phyloP scores from a whole-genome alignment of 2,329 filamentous ascomycete species.

The Claviceps africana region DNA sequence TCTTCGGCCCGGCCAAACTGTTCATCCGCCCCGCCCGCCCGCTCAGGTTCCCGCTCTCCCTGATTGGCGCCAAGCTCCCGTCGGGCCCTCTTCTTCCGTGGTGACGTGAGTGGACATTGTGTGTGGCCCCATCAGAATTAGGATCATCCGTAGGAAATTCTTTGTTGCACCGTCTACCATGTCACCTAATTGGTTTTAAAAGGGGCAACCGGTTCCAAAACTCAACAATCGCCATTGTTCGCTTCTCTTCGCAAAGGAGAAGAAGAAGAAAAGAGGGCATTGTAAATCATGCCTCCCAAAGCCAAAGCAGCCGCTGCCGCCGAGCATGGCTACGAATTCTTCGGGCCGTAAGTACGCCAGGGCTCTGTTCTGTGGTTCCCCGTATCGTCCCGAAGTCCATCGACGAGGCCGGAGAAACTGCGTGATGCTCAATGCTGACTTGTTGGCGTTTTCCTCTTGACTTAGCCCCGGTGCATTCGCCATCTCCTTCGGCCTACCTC shows the following conservation, averaged over 20 bases:
- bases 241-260: no score
- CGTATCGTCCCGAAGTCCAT: background rate
- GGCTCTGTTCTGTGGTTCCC: background rate
- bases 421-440: background rate
- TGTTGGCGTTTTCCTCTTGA: background rate
- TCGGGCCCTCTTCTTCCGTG: background rate
- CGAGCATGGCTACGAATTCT: constrained; percentile 36
- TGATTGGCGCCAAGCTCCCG: background rate
- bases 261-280: background rate
- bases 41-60: no score
- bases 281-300: constrained; percentile 19
- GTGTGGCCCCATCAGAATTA: background rate
- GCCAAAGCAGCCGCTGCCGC: constrained; percentile 13
- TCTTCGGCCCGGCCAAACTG: constrained; percentile 5
- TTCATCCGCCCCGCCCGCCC: constrained; percentile 11
- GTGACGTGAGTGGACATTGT: constrained; percentile 10
- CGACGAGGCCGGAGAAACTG: background rate
- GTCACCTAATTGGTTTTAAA: background rate
- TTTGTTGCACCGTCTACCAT: background rate
- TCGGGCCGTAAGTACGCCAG: constrained; percentile 30
- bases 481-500: constrained; percentile 68
- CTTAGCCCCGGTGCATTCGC: constrained; percentile 59
- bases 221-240: no score
- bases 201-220: background rate
- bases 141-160: background rate